Base-by-base conservation (phyloP, 805 yeast genomes). In the Lipomyces yamadae region DNA sequence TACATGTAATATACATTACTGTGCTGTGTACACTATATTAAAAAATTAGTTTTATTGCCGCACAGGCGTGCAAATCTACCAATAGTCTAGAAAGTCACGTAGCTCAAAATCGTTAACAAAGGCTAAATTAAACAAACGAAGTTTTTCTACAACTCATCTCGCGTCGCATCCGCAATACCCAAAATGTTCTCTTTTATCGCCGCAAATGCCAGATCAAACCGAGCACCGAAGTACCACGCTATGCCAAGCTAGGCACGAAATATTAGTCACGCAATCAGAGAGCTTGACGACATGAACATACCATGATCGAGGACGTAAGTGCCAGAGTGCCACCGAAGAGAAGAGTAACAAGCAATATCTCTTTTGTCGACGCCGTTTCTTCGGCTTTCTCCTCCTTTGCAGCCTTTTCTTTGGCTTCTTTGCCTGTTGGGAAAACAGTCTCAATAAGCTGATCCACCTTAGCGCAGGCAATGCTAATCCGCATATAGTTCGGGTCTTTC, bases 381-480 rank as follows among this genome's bases (percentile, higher is more conserved):
- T 42, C 48, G 34, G 65, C 29, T 50, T 61, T 42, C 58, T 61
- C 59, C 42, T 48, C 45, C 50, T 55, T 62, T 15, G 30, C 35
- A n/a, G 18, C 39, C 24, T 42, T n/a, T 15, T n/a, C 48, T n/a
- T 42, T 42, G 24, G 7, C 48, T 42, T 4, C 48, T 52, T 24
- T 34, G 48, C 57, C 59, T 11, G 72, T 60, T 6, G 75, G 75
- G 64, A 71, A 73, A 13, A 72, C 56, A n/a, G 65, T 45, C 63
- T 94, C 97, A 74, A 94, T 88, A 78, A 86, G 89, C 80, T 91
- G 97, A 75, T 92, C 97, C 70, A 95, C 86, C 78, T 90, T 89
- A 62, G 95, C 97, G 77, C 97, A 90, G 70, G 86, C 85, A 71
- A 91, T 86, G 73, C 96, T 96, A 72, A 95, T 85, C 67, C 87